Conservation (phyloP, 176 grass and related monocot species). For the Triticum turgidum region DNA sequence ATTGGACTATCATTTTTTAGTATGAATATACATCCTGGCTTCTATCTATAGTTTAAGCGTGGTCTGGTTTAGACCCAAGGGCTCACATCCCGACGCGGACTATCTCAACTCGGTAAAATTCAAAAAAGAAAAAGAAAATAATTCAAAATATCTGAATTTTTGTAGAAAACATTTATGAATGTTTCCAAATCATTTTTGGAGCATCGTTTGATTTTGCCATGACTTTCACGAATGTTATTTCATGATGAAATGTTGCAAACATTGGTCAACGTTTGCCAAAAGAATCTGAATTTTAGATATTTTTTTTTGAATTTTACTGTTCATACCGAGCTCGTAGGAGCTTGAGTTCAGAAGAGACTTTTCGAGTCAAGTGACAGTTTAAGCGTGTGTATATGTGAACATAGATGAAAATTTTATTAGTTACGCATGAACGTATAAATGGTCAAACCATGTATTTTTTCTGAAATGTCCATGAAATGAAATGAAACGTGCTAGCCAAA, state of each 20-base stretch:
- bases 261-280: no score
- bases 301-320: no score
- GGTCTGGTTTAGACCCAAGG: neutral
- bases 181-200: no score
- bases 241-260: no score
- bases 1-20: neutral
- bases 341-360: neutral
- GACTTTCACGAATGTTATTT: no score
- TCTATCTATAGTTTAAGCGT: neutral
- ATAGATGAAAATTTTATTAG: neutral
- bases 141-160: no score
- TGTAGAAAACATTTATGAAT: no score
- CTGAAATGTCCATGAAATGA: neutral
- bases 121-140: no score
- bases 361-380: neutral
- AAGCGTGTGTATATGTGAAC: neutral
- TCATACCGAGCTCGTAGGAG: no score
- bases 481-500: neutral
- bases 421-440: neutral
- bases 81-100: neutral
- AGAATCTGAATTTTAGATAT: no score
- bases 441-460: neutral
- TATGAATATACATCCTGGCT: neutral
- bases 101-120: no score
- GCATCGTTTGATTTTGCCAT: no score